phyloP scores from a whole-genome alignment of 1,139 yeast genomes.

The Debaryomycetaceae sp. region DNA sequence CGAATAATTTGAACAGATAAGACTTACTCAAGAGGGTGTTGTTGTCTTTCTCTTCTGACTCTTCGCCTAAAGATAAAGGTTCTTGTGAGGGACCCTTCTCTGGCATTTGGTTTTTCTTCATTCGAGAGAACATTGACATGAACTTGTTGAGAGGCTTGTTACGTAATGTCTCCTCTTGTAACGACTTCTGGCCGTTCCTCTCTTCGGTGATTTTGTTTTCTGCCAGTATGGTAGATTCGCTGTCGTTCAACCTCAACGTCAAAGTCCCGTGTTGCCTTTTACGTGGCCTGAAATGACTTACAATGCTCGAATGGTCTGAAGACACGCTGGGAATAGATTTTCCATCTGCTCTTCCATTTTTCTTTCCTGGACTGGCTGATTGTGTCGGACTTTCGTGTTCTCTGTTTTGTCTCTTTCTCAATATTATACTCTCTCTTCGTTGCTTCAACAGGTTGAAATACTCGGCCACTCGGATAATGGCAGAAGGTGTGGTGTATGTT shows the following conservation, averaged over 20 bases:
- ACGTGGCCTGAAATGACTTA: conserved; percentile 4
- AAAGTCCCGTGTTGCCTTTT: conserved; percentile 5
- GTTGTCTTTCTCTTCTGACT: background rate
- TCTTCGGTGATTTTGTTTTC: background rate
- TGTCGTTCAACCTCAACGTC: background rate
- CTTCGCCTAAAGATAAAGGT: background rate
- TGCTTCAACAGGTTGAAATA: conserved; percentile 6
- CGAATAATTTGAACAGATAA: background rate
- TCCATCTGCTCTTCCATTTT: background rate
- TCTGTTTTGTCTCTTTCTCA: background rate
- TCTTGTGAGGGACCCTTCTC: background rate
- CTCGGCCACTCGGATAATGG: conserved; percentile 4
- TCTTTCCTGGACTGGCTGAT: background rate
- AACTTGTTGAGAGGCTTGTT: background rate
- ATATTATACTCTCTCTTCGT: conserved; percentile 1
- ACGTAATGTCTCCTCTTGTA: background rate
- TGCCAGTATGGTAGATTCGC: background rate
- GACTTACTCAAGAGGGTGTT: background rate
- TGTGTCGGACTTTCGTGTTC: background rate
- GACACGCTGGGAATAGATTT: background rate
- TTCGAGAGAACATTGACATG: background rate
- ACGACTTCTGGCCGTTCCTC: background rate
- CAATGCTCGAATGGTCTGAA: background rate
- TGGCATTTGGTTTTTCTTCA: background rate
- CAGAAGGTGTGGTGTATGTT: background rate